phyloP scores from a whole-genome alignment of 2,329 filamentous ascomycete species.

The Arachnomyces sp. region DNA sequence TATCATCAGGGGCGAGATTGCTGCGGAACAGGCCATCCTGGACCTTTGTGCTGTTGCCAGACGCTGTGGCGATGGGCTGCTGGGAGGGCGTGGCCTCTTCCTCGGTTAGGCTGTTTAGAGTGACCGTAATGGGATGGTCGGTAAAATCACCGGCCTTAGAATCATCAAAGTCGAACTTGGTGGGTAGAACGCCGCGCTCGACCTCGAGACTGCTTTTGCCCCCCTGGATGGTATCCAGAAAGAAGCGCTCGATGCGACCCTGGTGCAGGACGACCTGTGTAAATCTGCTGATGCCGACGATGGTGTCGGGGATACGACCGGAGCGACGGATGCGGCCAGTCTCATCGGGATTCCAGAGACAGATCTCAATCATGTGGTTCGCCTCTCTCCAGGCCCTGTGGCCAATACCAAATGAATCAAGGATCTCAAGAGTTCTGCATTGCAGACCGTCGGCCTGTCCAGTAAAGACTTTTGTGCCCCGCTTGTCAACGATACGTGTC shows the following conservation, averaged over 20 bases:
- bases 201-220: too few relatives aligned
- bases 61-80: slow-evolving; percentile 26
- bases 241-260: too few relatives aligned
- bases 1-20: slow-evolving; percentile 52
- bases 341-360: neutral
- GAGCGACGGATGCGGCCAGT: neutral
- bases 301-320: slow-evolving; percentile 4
- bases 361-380: slow-evolving; percentile 53
- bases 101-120: slow-evolving; percentile 50
- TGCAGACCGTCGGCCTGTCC: slow-evolving; percentile 60
- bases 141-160: slow-evolving; percentile 37
- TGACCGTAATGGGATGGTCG: slow-evolving; percentile 56
- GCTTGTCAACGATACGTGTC: slow-evolving; percentile 43
- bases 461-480: slow-evolving; percentile 27
- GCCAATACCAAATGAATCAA: slow-evolving; percentile 52
- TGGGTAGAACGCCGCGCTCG: too few relatives aligned
- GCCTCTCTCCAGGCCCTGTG: slow-evolving; percentile 50
- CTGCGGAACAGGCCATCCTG: slow-evolving; percentile 54
- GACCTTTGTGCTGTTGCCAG: slow-evolving; percentile 22
- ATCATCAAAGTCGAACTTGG: slow-evolving; percentile 49
- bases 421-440: slow-evolving; percentile 55
- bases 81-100: slow-evolving; percentile 51
- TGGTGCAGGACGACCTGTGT: too few relatives aligned
- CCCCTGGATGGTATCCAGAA: too few relatives aligned
- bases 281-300: slow-evolving; percentile 3